phyloP scores from a whole-genome alignment of 2,329 filamentous ascomycete genomes.

The Calonectria ilicicola region DNA sequence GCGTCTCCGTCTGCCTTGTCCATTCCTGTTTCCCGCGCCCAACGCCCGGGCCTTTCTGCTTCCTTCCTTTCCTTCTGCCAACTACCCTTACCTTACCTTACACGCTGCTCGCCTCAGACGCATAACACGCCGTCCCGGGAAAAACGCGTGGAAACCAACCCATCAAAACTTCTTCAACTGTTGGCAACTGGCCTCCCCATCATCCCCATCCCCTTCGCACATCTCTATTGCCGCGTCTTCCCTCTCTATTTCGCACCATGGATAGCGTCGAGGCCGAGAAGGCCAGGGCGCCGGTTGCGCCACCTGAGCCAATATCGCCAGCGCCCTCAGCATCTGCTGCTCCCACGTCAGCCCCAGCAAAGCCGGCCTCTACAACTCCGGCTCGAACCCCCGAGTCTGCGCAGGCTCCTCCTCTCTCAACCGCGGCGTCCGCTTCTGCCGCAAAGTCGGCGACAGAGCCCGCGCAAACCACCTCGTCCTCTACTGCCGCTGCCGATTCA shows the following conservation, averaged over 20 bases:
- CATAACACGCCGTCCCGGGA: constrained; percentile 17
- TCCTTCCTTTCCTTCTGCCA: constrained; percentile 21
- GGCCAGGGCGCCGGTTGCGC: constrained; percentile 40
- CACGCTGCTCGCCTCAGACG: constrained; percentile 25
- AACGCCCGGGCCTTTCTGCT: constrained; percentile 19
- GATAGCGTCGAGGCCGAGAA: constrained; percentile 40
- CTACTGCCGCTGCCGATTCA: constrained; percentile 9
- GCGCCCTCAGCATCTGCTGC: constrained; percentile 37
- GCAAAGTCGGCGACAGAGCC: constrained; percentile 28
- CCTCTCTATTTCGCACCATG: constrained; percentile 32
- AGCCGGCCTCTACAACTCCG: constrained; percentile 34
- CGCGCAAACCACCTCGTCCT: constrained; percentile 19
- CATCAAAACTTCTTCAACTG: constrained; percentile 16
- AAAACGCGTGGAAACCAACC: constrained; percentile 19
- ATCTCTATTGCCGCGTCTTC: not conserved
- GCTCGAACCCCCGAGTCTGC: constrained; percentile 38
- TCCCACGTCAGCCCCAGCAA: constrained; percentile 33
- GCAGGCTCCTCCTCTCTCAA: constrained; percentile 26
- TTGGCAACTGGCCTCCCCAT: constrained; percentile 14
- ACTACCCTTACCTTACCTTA: constrained; percentile 15
- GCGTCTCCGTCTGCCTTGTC: constrained; percentile 35
- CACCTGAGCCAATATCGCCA: constrained; percentile 43
- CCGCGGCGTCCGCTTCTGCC: constrained; percentile 24
- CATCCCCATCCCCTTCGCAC: not conserved
- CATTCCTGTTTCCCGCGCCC: constrained; percentile 40